A percentile compares a stretch with the other conserved stretches of the same genome.
phyloP scores from a whole-genome alignment of 495 filamentous ascomycete species.

The Penicillium arizonense region DNA sequence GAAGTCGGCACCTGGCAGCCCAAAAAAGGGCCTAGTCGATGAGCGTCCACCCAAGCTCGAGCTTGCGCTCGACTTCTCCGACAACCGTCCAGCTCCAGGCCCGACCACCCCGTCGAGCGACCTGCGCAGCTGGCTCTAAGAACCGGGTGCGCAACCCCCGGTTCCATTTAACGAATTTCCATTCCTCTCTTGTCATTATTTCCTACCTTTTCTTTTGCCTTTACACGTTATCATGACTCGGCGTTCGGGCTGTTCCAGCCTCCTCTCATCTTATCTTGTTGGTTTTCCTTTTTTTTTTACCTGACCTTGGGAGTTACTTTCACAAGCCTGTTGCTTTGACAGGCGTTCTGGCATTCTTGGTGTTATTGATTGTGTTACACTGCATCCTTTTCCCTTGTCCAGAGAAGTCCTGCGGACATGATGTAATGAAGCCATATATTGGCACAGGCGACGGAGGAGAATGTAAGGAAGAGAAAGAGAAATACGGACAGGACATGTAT shows the following conservation, averaged over 20 bases:
- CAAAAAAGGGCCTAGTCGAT: constrained; percentile 38
- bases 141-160: neutral
- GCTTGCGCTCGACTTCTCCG: constrained; percentile 34
- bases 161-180: constrained; percentile 16
- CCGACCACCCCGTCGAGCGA: constrained; percentile 28
- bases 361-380: constrained; percentile 24
- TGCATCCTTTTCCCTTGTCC: constrained; percentile 29
- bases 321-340: constrained; percentile 4
- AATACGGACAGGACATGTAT: too few relatives aligned
- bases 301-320: constrained; percentile 17
- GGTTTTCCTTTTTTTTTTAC: constrained; percentile 5
- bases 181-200: constrained; percentile 22
- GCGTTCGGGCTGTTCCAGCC: constrained; percentile 25
- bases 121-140: constrained; percentile 41
- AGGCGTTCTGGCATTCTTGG: constrained; percentile 37
- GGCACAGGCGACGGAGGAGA: constrained; percentile 16
- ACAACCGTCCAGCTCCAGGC: constrained; percentile 17
- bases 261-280: constrained; percentile 9
- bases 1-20: constrained; percentile 34
- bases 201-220: constrained; percentile 10
- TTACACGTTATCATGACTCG: constrained; percentile 25
- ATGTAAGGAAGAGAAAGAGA: neutral
- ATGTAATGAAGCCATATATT: constrained; percentile 38
- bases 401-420: constrained; percentile 31
- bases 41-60: constrained; percentile 44